Conservation (phyloP, 805 yeast genomes). For the Ogataea thermomethanolica region DNA sequence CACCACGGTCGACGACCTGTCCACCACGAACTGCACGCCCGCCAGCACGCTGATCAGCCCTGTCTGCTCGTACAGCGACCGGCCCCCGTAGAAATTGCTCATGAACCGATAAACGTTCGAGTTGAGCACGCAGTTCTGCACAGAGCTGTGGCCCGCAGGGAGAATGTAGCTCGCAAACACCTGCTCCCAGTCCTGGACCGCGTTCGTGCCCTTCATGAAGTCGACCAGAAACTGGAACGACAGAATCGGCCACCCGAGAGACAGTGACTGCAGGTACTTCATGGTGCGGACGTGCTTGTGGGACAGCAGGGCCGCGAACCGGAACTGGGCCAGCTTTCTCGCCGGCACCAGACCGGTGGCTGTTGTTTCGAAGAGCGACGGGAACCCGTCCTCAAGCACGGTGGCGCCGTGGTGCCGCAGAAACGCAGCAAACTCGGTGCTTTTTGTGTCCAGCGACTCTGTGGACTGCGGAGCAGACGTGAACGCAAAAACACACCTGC, state of each 20-base stretch:
- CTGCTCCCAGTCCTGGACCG: conserved; percentile 24
- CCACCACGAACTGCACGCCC: conserved; percentile 36
- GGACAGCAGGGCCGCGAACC: conserved; percentile 67
- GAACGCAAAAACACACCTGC: conserved; percentile 37
- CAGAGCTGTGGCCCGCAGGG: conserved; percentile 65
- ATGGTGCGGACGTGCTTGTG: conserved; percentile 58
- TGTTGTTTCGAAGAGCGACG: conserved; percentile 3
- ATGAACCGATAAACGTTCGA: conserved; percentile 45
- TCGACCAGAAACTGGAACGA: conserved; percentile 55
- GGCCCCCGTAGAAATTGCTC: conserved; percentile 33
- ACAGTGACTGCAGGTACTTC: conserved; percentile 72
- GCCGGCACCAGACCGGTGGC: background rate
- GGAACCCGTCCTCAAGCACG: conserved; percentile 28
- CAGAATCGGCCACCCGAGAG: conserved; percentile 83
- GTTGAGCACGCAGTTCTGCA: conserved; percentile 38
- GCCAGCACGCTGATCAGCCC: conserved; percentile 38
- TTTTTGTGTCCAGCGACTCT: conserved; percentile 17
- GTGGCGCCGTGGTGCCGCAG: conserved; percentile 45
- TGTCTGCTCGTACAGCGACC: conserved; percentile 39
- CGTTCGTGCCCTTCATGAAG: conserved; percentile 32
- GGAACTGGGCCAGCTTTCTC: conserved; percentile 20
- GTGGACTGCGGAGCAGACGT: conserved; percentile 24
- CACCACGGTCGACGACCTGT: conserved; percentile 13
- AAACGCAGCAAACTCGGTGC: conserved; percentile 31
- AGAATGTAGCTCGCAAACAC: conserved; percentile 55